A percentile compares a stretch with the other conserved stretches of the same genome.
These are phyloP conservation scores for Plasmodium knowlesi DNA, from an alignment of 169 alveolate genomes.

Conservation along the genomic window DNA sequence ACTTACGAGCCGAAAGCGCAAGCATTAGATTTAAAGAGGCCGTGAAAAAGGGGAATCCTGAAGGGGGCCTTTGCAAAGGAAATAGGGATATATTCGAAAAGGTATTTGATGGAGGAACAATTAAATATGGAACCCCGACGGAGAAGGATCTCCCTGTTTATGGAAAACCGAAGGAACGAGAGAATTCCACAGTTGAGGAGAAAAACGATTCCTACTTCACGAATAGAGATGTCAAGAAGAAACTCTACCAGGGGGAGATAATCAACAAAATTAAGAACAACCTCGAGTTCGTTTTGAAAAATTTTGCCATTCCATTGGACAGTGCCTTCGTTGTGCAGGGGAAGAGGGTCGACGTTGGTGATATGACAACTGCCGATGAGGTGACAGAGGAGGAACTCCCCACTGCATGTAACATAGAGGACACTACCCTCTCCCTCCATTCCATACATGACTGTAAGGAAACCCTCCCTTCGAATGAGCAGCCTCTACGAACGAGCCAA, in stretches of 20 bases:
- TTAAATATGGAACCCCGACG: background rate
- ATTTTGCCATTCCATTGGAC: constrained; percentile 45
- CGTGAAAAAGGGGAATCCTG: background rate
- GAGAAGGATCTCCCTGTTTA: background rate
- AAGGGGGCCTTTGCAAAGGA: background rate
- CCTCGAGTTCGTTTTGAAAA: constrained; percentile 36
- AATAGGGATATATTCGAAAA: constrained; percentile 17
- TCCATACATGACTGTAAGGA: background rate
- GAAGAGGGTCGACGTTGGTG: background rate
- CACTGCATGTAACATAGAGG: background rate
- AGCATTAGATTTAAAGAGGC: constrained; percentile 41
- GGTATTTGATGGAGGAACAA: background rate
- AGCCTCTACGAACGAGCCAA: background rate
- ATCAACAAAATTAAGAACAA: constrained; percentile 30
- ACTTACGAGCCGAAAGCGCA: constrained; percentile 8
- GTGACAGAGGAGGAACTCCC: background rate
- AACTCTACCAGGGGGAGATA: constrained; percentile 15
- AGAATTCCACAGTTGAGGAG: background rate
- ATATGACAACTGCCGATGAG: background rate
- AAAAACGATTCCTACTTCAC: background rate
- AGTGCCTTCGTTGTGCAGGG: constrained; percentile 19
- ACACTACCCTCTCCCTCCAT: background rate
- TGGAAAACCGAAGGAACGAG: background rate
- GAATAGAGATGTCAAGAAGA: constrained; percentile 39
- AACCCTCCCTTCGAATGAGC: background rate